Evolutionary conservation across 257 asterid genomes (phyloP).

Genomic region (Nicotiana noctiflora): DNA sequence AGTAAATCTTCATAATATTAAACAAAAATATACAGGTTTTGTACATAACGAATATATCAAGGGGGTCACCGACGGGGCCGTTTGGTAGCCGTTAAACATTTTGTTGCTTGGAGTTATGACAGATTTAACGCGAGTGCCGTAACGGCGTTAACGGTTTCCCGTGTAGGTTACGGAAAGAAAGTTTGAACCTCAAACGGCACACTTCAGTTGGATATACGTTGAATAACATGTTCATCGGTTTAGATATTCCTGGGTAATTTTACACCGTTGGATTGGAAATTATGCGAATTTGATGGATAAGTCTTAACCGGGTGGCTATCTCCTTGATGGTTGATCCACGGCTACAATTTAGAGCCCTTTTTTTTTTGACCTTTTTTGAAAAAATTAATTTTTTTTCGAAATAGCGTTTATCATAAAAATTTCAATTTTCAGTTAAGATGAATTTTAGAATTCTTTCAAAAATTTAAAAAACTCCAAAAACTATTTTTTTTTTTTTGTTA

Average conservation of each 20-base stretch:
- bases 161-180: constrained; percentile 54
- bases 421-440: too few relatives aligned
- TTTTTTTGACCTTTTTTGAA: too few relatives aligned
- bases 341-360: not conserved
- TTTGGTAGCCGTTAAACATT: constrained; percentile 35
- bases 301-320: not conserved
- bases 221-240: not conserved
- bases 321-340: not conserved
- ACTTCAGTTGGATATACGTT: not conserved
- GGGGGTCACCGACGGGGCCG: constrained; percentile 59
- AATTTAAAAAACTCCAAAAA: too few relatives aligned
- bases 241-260: not conserved
- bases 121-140: not conserved
- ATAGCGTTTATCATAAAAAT: too few relatives aligned
- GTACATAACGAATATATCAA: constrained; percentile 82
- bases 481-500: too few relatives aligned
- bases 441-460: too few relatives aligned
- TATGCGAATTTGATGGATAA: not conserved
- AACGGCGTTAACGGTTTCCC: constrained; percentile 48
- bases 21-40: constrained; percentile 11
- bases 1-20: constrained; percentile 18
- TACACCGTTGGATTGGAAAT: not conserved
- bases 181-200: constrained; percentile 98
- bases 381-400: too few relatives aligned
- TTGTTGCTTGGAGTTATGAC: not conserved